Conservation (phyloP, 2,329 filamentous ascomycete species). For the Neonectria faginata region DNA sequence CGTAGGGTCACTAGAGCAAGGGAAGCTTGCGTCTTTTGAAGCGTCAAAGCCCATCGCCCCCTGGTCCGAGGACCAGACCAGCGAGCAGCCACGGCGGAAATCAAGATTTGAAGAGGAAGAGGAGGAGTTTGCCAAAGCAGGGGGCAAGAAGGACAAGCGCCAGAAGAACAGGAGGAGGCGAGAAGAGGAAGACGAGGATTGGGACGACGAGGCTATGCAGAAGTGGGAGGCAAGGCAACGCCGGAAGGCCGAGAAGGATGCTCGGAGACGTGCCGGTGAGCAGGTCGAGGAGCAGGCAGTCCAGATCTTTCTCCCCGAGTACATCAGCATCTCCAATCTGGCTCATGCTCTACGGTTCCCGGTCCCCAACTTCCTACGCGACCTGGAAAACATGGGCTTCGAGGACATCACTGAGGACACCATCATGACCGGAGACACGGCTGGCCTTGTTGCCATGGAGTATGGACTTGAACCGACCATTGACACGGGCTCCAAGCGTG, state of each 20-base stretch:
- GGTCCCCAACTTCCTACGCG: conserved; percentile 76
- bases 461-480: conserved; percentile 91
- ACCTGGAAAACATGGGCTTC: conserved; percentile 88
- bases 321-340: conserved; percentile 88
- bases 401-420: conserved; percentile 86
- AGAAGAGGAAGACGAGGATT: conserved; percentile 50
- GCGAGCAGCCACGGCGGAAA: conserved; percentile 42
- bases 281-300: conserved; percentile 57
- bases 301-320: conserved; percentile 85
- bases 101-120: conserved; percentile 50
- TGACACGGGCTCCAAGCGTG: conserved; percentile 72
- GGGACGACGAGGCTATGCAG: conserved; percentile 53
- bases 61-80: conserved; percentile 18
- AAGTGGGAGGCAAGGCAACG: conserved; percentile 54
- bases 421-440: conserved; percentile 90
- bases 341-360: conserved; percentile 80
- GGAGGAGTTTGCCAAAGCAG: conserved; percentile 29
- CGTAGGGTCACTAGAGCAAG: not conserved
- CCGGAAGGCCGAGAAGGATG: conserved; percentile 58
- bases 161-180: conserved; percentile 38
- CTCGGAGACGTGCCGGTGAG: conserved; percentile 54
- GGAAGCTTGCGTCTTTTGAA: not conserved
- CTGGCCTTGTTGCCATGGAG: conserved; percentile 89
- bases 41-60: not conserved
- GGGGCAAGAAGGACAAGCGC: conserved; percentile 45